These are phyloP conservation scores for Aspergillus latus DNA, from an alignment of 2,329 filamentous ascomycete species.

Conservation along the genomic window DNA sequence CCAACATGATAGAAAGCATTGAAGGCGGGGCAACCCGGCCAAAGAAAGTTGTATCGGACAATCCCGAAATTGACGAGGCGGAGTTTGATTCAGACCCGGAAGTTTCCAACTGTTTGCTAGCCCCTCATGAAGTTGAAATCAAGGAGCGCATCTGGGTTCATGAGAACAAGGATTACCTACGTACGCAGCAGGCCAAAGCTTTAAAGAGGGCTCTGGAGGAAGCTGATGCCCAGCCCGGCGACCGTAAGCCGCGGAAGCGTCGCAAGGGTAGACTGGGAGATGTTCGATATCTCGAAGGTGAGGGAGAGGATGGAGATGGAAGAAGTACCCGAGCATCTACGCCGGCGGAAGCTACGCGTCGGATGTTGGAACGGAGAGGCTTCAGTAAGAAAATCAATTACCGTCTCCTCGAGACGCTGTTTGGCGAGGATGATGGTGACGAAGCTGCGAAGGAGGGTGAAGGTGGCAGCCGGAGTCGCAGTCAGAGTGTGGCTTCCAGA, in stretches of 20 bases:
- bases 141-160: slow-evolving; percentile 95
- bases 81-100: slow-evolving; percentile 91
- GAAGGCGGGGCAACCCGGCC: slow-evolving; percentile 15
- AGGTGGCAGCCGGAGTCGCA: slow-evolving; percentile 36
- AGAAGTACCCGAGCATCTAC: slow-evolving; percentile 66
- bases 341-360: slow-evolving; percentile 67
- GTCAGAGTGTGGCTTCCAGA: slow-evolving; percentile 33
- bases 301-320: slow-evolving; percentile 60
- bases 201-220: slow-evolving; percentile 69
- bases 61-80: slow-evolving; percentile 65
- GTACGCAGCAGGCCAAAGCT: slow-evolving; percentile 78
- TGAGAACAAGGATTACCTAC: slow-evolving; percentile 90
- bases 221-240: slow-evolving; percentile 42
- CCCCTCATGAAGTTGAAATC: slow-evolving; percentile 69
- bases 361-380: slow-evolving; percentile 65
- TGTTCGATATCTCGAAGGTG: slow-evolving; percentile 46
- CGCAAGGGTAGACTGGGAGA: slow-evolving; percentile 49
- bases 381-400: slow-evolving; percentile 78
- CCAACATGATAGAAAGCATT: slow-evolving; percentile 36
- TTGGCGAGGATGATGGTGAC: slow-evolving; percentile 37
- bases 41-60: slow-evolving; percentile 53
- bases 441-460: slow-evolving; percentile 28
- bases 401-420: slow-evolving; percentile 40
- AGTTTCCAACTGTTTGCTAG: slow-evolving; percentile 75
- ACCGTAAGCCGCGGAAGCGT: slow-evolving; percentile 51